Conservation (phyloP, 1,284 basidiomycete species). For the Rhodofomes roseus region DNA sequence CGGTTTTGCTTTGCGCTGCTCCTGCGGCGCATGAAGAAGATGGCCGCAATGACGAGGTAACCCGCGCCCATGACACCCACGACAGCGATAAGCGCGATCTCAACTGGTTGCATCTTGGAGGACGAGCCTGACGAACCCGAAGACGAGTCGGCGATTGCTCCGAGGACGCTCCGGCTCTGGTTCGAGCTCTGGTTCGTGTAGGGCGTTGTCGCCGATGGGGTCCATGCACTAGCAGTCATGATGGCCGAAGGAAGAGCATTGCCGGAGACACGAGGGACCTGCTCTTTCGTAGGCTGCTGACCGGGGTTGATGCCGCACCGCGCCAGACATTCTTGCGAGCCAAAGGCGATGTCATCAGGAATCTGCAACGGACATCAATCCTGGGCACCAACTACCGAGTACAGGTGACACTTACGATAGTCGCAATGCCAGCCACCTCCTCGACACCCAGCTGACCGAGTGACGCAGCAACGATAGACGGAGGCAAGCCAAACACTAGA, state of each 20-base stretch:
- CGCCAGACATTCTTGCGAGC: constrained; percentile 6
- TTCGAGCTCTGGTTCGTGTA: not conserved
- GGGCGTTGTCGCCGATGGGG: not conserved
- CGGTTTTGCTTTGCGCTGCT: not conserved
- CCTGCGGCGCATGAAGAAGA: constrained; percentile 1
- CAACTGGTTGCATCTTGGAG: not conserved
- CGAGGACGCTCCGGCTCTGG: not conserved
- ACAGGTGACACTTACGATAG: not conserved
- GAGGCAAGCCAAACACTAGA: constrained; percentile 30
- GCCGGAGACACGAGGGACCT: constrained; percentile 7
- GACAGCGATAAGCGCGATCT: constrained; percentile 4
- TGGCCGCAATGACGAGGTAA: constrained; percentile 1
- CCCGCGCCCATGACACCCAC: not conserved
- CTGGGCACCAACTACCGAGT: not conserved
- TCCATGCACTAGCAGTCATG: not conserved
- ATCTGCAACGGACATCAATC: not conserved
- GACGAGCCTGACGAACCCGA: not conserved
- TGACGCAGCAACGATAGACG: constrained; percentile 31
- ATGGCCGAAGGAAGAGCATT: constrained; percentile 6
- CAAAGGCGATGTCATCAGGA: constrained; percentile 10
- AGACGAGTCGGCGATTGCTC: not conserved
- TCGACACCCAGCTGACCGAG: constrained; percentile 32
- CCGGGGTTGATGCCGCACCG: constrained; percentile 8
- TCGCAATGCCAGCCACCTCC: constrained; percentile 17
- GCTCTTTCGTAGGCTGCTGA: constrained; percentile 8